Percentiles rank a stretch among this genome's conserved stretches.
Evolutionary conservation across 139 green algal genomes (phyloP).

Genomic region (Tetraselmis striata): DNA sequence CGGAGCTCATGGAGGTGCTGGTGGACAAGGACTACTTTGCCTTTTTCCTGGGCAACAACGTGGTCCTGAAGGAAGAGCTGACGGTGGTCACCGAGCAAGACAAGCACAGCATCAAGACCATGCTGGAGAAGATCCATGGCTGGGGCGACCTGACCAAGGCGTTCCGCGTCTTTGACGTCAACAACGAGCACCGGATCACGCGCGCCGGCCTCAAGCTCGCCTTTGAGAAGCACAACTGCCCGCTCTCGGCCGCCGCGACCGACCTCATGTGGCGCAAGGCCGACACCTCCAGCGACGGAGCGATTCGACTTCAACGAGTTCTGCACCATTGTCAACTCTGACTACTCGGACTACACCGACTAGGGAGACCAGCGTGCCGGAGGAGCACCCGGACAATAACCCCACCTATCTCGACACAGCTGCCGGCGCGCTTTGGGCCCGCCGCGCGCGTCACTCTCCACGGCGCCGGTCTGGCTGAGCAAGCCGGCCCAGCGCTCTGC

Average conservation of each 20-base stretch:
- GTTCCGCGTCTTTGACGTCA: neutral
- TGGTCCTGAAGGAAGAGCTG: neutral
- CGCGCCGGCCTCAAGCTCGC: neutral
- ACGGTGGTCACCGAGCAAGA: neutral
- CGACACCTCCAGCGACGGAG: neutral
- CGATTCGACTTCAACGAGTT: neutral
- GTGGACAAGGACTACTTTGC: neutral
- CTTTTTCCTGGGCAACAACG: neutral
- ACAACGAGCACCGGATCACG: neutral
- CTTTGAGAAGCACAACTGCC: neutral
- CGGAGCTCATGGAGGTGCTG: neutral
- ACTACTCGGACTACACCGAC: neutral
- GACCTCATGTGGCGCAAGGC: neutral
- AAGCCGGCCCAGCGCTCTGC: too few relatives aligned
- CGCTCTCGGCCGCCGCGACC: neutral
- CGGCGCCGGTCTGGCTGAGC: too few relatives aligned
- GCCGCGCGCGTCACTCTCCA: too few relatives aligned
- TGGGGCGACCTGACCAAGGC: neutral
- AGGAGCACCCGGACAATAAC: too few relatives aligned
- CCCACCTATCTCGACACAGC: too few relatives aligned
- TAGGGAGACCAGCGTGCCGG: too few relatives aligned
- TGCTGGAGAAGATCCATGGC: neutral
- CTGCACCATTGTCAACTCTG: neutral
- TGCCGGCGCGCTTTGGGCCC: too few relatives aligned
- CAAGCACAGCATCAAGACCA: neutral